Conservation (phyloP, 1,284 basidiomycete species). For the Ustilago trichophora region DNA sequence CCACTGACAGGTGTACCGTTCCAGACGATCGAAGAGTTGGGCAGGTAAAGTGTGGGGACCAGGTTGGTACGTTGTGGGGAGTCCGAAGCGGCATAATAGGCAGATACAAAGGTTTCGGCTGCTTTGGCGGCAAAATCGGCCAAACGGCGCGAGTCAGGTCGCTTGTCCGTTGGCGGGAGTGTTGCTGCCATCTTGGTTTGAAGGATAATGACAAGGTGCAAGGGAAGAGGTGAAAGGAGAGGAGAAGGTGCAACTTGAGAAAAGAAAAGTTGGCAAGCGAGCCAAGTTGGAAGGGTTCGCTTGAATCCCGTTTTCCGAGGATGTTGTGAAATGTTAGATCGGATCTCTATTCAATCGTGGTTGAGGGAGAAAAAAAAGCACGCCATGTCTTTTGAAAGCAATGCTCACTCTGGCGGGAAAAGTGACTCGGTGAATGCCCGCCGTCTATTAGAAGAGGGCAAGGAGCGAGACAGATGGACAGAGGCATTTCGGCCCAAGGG, state of each 20-base stretch:
- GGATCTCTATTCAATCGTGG: no score
- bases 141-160: conserved; percentile 34
- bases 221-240: background rate
- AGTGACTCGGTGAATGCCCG: background rate
- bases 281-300: no score
- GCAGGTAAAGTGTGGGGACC: conserved; percentile 60
- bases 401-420: no score
- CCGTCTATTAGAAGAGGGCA: no score
- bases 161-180: conserved; percentile 3
- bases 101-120: conserved; percentile 62
- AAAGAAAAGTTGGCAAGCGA: background rate
- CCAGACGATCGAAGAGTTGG: conserved; percentile 63
- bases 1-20: conserved; percentile 65
- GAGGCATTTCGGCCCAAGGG: no score
- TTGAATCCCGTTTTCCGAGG: conserved; percentile 34
- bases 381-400: no score
- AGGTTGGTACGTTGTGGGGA: conserved; percentile 59
- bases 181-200: conserved; percentile 3
- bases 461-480: no score
- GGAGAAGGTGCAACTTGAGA: background rate
- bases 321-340: background rate
- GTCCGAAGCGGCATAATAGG: conserved; percentile 65
- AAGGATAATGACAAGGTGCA: background rate
- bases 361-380: conserved; percentile 11
- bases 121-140: conserved; percentile 61